phyloP scores from a whole-genome alignment of 805 yeast genomes.

The Kazachstania africana region DNA sequence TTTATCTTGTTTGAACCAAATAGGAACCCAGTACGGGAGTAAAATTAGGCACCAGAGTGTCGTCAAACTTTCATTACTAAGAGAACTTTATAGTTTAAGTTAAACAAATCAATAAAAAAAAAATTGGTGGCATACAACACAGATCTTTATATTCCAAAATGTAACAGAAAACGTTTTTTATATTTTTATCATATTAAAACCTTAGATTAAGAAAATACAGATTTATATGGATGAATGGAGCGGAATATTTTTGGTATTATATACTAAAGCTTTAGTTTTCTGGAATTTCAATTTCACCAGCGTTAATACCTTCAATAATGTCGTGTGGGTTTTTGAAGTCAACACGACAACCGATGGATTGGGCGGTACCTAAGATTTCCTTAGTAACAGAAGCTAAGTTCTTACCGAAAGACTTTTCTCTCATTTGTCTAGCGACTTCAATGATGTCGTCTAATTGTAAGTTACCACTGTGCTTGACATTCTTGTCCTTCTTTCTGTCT shows the following conservation, averaged over 20 bases:
- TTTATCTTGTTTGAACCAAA: conserved; percentile 67
- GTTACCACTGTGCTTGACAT: conserved; percentile 99
- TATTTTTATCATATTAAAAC: conserved; percentile 5
- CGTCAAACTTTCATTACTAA: conserved; percentile 6
- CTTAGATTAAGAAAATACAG: conserved; percentile 6
- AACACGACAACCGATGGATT: conserved; percentile 98
- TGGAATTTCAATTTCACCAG: conserved; percentile 84
- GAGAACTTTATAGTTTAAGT: neutral
- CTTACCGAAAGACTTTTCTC: conserved; percentile 96
- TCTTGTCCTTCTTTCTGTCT: conserved; percentile 99
- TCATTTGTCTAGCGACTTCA: conserved; percentile 97
- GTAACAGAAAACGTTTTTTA: too few relatives aligned
- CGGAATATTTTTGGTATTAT: conserved; percentile 6
- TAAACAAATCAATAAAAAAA: too few relatives aligned
- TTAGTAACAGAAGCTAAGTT: conserved; percentile 91
- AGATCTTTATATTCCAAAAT: neutral
- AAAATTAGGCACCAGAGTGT: conserved; percentile 12
- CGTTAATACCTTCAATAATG: conserved; percentile 95
- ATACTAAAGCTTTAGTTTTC: conserved; percentile 20
- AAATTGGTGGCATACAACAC: neutral
- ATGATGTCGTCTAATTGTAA: conserved; percentile 91
- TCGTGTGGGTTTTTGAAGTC: conserved; percentile 99
- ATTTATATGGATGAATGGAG: conserved; percentile 9
- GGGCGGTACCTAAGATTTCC: conserved; percentile 99
- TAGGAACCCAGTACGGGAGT: conserved; percentile 38